Evolutionary conservation across 352 stramenopile genomes (phyloP).

Genomic region (Thalassiosira exigua): DNA sequence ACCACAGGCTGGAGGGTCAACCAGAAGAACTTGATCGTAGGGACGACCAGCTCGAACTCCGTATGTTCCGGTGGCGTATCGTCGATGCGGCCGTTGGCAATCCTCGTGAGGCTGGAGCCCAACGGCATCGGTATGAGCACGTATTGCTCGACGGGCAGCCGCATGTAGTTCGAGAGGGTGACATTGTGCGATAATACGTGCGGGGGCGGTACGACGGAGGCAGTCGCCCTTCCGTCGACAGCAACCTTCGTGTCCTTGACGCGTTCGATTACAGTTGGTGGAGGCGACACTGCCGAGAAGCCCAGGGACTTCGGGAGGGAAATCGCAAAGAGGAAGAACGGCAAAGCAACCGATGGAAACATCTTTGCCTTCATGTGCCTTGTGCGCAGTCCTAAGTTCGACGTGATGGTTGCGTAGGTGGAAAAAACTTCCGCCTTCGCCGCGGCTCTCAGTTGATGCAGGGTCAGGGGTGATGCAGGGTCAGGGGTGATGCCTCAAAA

Average conservation of each 20-base stretch:
- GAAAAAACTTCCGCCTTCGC: too few species aligned
- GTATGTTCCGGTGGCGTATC: neutral
- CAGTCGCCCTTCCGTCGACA: slow-evolving; percentile 25
- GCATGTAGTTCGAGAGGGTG: slow-evolving; percentile 56
- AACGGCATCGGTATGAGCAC: slow-evolving; percentile 58
- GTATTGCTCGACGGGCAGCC: slow-evolving; percentile 57
- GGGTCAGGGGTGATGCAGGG: too few species aligned
- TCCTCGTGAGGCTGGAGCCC: slow-evolving; percentile 38
- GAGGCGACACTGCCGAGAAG: neutral
- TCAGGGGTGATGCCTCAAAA: too few species aligned
- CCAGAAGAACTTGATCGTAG: slow-evolving; percentile 54
- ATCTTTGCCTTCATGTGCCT: too few species aligned
- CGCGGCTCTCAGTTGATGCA: too few species aligned
- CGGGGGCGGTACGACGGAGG: slow-evolving; percentile 23
- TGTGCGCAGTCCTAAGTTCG: too few species aligned
- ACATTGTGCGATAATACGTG: slow-evolving; percentile 20
- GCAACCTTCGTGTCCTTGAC: slow-evolving; percentile 48
- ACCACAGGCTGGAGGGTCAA: slow-evolving; percentile 52
- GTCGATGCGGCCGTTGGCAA: slow-evolving; percentile 13
- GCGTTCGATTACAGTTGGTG: neutral
- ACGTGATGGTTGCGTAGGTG: too few species aligned
- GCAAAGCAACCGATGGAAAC: too few species aligned
- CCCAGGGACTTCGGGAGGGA: neutral
- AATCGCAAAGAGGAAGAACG: neutral
- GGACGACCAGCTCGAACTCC: slow-evolving; percentile 54